phyloP scores from a whole-genome alignment of 2,329 filamentous ascomycete species.

The Alternaria gansuensis region DNA sequence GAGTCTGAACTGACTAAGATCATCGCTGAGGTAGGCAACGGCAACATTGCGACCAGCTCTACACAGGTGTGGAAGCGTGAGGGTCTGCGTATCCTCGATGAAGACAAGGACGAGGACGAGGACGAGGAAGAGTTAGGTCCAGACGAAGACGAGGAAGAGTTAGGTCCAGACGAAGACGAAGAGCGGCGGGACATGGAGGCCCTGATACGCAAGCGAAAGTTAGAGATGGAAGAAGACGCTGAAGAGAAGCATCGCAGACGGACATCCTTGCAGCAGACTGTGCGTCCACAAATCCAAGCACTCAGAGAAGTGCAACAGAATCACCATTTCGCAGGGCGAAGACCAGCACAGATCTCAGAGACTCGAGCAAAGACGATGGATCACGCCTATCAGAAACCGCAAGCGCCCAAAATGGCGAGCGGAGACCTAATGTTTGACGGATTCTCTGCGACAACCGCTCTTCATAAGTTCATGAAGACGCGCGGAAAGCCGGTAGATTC shows the following conservation, averaged over 20 bases:
- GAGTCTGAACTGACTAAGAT: slow-evolving; percentile 52
- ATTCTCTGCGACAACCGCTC: slow-evolving; percentile 55
- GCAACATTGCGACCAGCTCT: slow-evolving; percentile 53
- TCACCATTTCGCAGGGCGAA: slow-evolving; percentile 3
- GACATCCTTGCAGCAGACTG: not conserved
- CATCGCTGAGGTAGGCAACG: slow-evolving; percentile 46
- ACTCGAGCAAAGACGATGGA: not conserved
- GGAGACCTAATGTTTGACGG: slow-evolving; percentile 47
- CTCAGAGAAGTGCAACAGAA: slow-evolving; percentile 2
- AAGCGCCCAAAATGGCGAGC: slow-evolving; percentile 3
- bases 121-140: slow-evolving; percentile 39
- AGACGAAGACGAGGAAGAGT: slow-evolving; percentile 38
- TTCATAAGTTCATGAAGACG: slow-evolving; percentile 63
- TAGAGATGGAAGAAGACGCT: slow-evolving; percentile 33
- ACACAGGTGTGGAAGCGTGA: slow-evolving; percentile 59
- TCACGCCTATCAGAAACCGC: not conserved
- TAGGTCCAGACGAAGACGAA: slow-evolving; percentile 31
- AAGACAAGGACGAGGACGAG: slow-evolving; percentile 46
- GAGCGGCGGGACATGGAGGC: slow-evolving; percentile 45
- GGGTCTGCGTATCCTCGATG: slow-evolving; percentile 58
- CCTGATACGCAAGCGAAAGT: slow-evolving; percentile 53
- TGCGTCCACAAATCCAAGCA: not conserved
- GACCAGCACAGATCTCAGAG: not conserved
- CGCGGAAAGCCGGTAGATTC: slow-evolving; percentile 47
- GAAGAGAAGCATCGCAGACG: slow-evolving; percentile 9